Evolutionary conservation across 2,329 filamentous ascomycete genomes (phyloP).

Genomic region (Trichoderma sp.): DNA sequence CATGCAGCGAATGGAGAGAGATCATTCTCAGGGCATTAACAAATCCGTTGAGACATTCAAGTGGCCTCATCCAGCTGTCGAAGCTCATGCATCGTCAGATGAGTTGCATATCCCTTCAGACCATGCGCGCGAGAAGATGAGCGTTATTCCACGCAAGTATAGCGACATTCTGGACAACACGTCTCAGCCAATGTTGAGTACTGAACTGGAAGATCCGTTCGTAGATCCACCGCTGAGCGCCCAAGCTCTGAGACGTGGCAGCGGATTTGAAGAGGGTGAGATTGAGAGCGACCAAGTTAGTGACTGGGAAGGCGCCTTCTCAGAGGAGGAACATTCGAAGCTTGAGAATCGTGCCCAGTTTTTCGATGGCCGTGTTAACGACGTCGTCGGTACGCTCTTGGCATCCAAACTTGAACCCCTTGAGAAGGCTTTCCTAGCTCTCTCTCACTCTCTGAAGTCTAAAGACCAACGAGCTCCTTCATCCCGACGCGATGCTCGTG

Average conservation of each 20-base stretch:
- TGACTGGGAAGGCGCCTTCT: conserved; percentile 89
- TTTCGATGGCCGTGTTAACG: conserved; percentile 88
- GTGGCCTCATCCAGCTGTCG: conserved; percentile 40
- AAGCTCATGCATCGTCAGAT: conserved; percentile 51
- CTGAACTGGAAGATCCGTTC: conserved; percentile 65
- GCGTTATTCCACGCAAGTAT: conserved; percentile 66
- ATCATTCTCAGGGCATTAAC: conserved; percentile 74
- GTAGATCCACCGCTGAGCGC: conserved; percentile 53
- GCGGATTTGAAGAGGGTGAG: conserved; percentile 45
- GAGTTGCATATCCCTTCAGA: conserved; percentile 53
- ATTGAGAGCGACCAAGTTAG: conserved; percentile 65
- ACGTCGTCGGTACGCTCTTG: conserved; percentile 76
- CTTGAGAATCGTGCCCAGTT: conserved; percentile 79
- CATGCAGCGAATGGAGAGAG: conserved; percentile 78
- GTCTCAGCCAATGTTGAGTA: conserved; percentile 49
- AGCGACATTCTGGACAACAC: conserved; percentile 50
- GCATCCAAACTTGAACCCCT: conserved; percentile 77
- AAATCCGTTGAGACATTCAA: conserved; percentile 53
- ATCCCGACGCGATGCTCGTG: conserved; percentile 61
- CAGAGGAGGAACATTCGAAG: conserved; percentile 80
- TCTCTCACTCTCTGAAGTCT: conserved; percentile 68
- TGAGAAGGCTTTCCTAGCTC: conserved; percentile 73
- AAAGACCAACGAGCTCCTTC: conserved; percentile 58
- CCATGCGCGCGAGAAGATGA: conserved; percentile 69
- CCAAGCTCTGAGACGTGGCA: conserved; percentile 54